Evolutionary conservation across 148 eudicot genomes (phyloP).

Genomic region (Linanthus parryae): DNA sequence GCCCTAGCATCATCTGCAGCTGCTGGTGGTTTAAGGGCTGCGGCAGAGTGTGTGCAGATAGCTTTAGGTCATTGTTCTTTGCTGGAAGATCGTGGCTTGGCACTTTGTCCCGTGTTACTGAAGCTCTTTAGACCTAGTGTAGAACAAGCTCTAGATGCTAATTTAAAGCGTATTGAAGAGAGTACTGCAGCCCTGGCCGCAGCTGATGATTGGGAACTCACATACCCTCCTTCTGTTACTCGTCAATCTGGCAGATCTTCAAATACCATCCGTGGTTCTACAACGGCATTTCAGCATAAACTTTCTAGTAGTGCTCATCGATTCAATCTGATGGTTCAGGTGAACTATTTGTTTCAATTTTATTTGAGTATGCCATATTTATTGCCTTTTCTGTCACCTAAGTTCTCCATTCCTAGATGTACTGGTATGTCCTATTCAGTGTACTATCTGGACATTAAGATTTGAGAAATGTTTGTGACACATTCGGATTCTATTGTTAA

Average conservation of each 20-base stretch:
- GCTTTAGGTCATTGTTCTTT: slow-evolving; percentile 92
- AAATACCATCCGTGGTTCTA: slow-evolving; percentile 30
- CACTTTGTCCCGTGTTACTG: slow-evolving; percentile 81
- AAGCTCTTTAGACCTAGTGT: slow-evolving; percentile 88
- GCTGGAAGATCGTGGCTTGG: slow-evolving; percentile 85
- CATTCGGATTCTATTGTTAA: too few relatives aligned
- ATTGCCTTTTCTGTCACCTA: background rate
- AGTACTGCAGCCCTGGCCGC: slow-evolving; percentile 93
- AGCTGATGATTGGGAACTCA: slow-evolving; percentile 91
- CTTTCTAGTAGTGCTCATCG: slow-evolving; percentile 98
- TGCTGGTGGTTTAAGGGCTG: slow-evolving; percentile 96
- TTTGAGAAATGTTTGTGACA: too few relatives aligned
- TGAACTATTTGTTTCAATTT: slow-evolving; percentile 19
- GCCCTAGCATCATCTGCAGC: slow-evolving; percentile 98
- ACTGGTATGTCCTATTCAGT: too few relatives aligned
- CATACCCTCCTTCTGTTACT: slow-evolving; percentile 36
- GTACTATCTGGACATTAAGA: too few relatives aligned
- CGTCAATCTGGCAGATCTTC: slow-evolving; percentile 63
- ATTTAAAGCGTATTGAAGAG: slow-evolving; percentile 88
- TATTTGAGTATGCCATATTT: background rate
- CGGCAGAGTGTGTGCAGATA: slow-evolving; percentile 98
- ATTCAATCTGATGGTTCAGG: slow-evolving; percentile 93
- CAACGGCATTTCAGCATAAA: slow-evolving; percentile 58
- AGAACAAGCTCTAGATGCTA: slow-evolving; percentile 92
- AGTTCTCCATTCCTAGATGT: too few relatives aligned